Evolutionary conservation across 371 early-diverging fungal genomes (phyloP).

Genomic region (Syncephalis fuscata): DNA sequence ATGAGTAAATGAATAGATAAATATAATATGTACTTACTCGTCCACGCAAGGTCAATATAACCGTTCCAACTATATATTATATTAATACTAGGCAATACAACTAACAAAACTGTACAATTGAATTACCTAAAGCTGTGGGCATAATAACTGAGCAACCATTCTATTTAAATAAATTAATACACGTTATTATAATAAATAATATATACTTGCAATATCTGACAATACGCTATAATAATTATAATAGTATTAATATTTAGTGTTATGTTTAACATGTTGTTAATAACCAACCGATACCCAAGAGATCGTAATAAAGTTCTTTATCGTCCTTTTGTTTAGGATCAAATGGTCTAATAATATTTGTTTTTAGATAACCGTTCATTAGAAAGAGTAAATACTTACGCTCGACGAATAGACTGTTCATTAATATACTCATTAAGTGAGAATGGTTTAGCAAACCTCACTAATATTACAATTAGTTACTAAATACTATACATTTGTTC

Average conservation of each 20-base stretch:
- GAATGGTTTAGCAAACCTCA: slow-evolving; percentile 64
- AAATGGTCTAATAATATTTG: slow-evolving; percentile 12
- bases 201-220: slow-evolving; percentile 44
- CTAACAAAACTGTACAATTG: not conserved
- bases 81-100: not conserved
- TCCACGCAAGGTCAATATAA: slow-evolving; percentile 44
- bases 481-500: no score
- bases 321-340: slow-evolving; percentile 5
- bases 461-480: slow-evolving; percentile 11
- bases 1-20: not conserved
- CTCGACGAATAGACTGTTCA: slow-evolving; percentile 27
- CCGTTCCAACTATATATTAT: not conserved
- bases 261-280: no score
- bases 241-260: no score
- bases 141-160: slow-evolving; percentile 56
- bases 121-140: slow-evolving; percentile 57
- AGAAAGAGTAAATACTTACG: slow-evolving; percentile 16
- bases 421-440: slow-evolving; percentile 50
- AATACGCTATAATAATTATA: slow-evolving; percentile 21
- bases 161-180: slow-evolving; percentile 7
- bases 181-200: slow-evolving; percentile 13
- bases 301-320: slow-evolving; percentile 27
- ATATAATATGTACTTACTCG: slow-evolving; percentile 23
- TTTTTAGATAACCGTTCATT: slow-evolving; percentile 6
- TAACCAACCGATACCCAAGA: slow-evolving; percentile 28